Base-by-base conservation (phyloP, 2,329 filamentous ascomycete genomes). In the Penicillium capsulatum region DNA sequence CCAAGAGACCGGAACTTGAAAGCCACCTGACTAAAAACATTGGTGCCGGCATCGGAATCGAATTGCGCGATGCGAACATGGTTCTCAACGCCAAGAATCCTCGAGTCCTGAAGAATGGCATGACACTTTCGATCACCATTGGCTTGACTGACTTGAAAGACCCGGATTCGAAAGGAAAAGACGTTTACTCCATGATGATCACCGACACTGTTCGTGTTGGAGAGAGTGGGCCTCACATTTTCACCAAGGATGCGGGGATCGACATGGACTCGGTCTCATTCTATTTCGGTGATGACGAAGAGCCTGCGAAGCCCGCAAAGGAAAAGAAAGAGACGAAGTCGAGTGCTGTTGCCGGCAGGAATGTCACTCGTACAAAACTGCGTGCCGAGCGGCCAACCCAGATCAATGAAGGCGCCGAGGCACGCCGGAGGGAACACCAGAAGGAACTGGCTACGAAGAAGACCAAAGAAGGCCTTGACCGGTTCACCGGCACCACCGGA, bases 271-370 rank as follows among this genome's bases (percentile, higher is more conserved):
- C 89, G 3, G 91, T 91, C 27, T 95, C 91, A 0, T 98, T 98
- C 73, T 97, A 96, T 70, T 98, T 98, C 74, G 94, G 95, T 61
- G 91, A 97, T 53, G 89, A 95, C 45, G 88, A 94, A 48, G 70
- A 72, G 60, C 86, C 94, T 52, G 80, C 87, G 48, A 82, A 88
- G 63, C 85, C 86, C 20, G 78, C 85, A 7, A 85, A 87, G n/a
- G 94, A 92, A 58, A 74, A 76, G 53, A 94, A 94, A 67, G 82
- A 90, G 55, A 74, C 81, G 0, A 80, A 84, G 30, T 84, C 92
- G 7, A 89, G 87, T 41, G 89, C 90, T 17, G 85, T 96, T 43
- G 89, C 90, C 16, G 86, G 88, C 37, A 94, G 91, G 59, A 98
- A 97, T 63, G 95, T 97, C 58, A 95, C 88, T 14, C 91, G 88